Base-by-base conservation (phyloP, 345 rosid species). In the Gossypium australe region DNA sequence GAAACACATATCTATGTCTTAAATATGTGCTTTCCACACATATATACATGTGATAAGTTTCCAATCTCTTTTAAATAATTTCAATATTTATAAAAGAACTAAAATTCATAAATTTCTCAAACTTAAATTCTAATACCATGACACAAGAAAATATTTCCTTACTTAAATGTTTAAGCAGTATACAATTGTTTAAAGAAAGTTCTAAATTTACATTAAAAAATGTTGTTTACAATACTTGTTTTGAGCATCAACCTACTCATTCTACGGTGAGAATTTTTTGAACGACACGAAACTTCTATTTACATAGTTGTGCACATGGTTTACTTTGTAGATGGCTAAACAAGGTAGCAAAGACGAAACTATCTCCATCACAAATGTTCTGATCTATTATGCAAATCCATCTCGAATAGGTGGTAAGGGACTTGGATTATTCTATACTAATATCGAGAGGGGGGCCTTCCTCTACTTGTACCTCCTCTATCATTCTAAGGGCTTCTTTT, bases 401-500 rank as follows among this genome's bases (percentile, higher is more conserved):
- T 29, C 3, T 14, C 41, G 41, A 34, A 34, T 34, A 5, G 41
- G 7, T 34, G 41, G 41, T 34, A 5, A 34, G 7, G 41, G 41
- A 34, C 41, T 34, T 34, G 41, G 41, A 34, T 34, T 34, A 34
- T 34, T 34, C 41, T 34, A 34, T 34, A 34, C 41, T 34, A 34
- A 34, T 34, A 34, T 34, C 41, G 41, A 34, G 41, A 34, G 41
- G 41, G 38, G 25, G 29, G 14, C 76, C 81, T 87, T 64, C 81
- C 80, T 72, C 83, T 17, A 83, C 51, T 14, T 79, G 77, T 65
- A 87, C 65, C 61, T 80, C 85, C n/a, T 79, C 73, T 77, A 92
- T 80, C 77, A 81, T 84, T 43, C 80, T 77, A 17, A 88, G 41
- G 51, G 89, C 97, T 75, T 90, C 92, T 43, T 29, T 77, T 82